Evolutionary conservation across 2,329 filamentous ascomycete genomes (phyloP).

Genomic region (Fusarium sp.): DNA sequence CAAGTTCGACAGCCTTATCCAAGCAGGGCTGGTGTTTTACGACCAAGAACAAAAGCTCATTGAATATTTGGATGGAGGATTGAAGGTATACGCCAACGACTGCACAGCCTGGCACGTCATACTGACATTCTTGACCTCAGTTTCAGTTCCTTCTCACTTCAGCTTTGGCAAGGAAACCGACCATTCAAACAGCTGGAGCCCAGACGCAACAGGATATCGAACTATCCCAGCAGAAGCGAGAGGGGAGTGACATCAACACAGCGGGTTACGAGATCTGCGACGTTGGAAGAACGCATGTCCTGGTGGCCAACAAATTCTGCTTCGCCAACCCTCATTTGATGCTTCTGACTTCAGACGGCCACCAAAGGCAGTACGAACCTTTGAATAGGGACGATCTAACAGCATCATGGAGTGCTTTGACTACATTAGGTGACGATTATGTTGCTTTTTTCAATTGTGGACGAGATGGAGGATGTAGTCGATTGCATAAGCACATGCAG

Average conservation of each 20-base stretch:
- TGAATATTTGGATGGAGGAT: neutral
- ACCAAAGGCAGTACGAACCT: neutral
- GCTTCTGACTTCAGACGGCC: neutral
- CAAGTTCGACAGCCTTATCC: neutral
- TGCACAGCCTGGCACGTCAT: fast-evolving
- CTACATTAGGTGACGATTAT: fast-evolving
- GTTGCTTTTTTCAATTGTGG: neutral
- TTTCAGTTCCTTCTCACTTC: neutral
- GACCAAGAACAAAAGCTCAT: neutral
- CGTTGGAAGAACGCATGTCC: neutral
- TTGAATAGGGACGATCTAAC: neutral
- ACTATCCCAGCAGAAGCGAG: fast-evolving
- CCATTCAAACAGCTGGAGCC: neutral
- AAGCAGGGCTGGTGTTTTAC: neutral
- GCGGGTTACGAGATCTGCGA: neutral
- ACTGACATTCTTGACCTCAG: neutral
- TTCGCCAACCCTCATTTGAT: neutral
- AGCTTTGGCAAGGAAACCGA: neutral
- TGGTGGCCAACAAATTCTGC: neutral
- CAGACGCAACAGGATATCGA: fast-evolving
- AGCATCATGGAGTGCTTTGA: neutral
- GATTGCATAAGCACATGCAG: conserved; percentile 8
- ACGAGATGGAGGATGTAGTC: neutral
- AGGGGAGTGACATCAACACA: neutral
- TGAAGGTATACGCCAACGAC: neutral